These are phyloP conservation scores for Akanthomyces dipterigenus DNA, from an alignment of 2,329 filamentous ascomycete genomes.

Conservation along the genomic window DNA sequence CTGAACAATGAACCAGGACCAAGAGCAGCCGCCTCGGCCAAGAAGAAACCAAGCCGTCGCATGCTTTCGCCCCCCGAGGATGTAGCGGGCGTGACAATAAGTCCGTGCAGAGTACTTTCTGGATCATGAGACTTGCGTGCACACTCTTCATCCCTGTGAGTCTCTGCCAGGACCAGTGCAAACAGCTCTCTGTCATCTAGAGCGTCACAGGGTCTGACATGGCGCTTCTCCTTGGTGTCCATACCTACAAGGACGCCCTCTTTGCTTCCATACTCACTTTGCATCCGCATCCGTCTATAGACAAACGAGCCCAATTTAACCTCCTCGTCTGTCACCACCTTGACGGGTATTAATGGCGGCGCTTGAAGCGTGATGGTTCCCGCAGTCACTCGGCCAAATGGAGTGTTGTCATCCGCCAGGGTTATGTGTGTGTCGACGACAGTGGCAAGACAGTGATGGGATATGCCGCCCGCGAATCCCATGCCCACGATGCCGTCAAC, in stretches of 20 bases:
- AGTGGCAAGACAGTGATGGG: neutral
- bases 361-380: neutral
- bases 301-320: neutral
- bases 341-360: neutral
- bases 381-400: neutral
- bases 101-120: neutral
- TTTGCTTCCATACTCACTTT: neutral
- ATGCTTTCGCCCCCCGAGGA: neutral
- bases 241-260: neutral
- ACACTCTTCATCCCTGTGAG: neutral
- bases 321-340: neutral
- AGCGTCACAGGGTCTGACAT: neutral
- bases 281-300: neutral
- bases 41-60: neutral
- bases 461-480: neutral
- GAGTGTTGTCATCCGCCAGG: neutral
- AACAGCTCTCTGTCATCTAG: neutral
- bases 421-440: neutral
- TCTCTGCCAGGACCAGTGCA: constrained; percentile 6
- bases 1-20: neutral
- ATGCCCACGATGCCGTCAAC: neutral
- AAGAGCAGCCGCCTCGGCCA: neutral
- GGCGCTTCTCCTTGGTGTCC: constrained; percentile 5
- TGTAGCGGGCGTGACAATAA: neutral
- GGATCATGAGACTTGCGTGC: neutral